Evolutionary conservation across 495 filamentous ascomycete genomes (phyloP), one percentile per base, ranked within the genome.

Genomic region (Lasiosphaeria hispida): DNA sequence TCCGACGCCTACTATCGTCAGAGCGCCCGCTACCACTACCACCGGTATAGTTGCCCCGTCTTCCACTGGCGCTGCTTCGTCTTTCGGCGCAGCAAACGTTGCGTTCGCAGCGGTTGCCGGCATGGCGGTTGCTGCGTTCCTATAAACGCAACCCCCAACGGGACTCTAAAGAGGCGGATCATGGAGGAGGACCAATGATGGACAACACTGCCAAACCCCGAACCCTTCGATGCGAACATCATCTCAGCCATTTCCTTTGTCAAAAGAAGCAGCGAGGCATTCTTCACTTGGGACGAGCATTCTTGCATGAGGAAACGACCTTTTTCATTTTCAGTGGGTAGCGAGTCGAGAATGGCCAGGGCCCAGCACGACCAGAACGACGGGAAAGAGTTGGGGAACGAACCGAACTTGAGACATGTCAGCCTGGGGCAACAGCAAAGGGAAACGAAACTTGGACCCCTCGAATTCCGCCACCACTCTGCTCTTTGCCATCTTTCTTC

Each of bases 161-260:
- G 2, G 19, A 11, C 36, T 23, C 17, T 48, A 48, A 54, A 35
- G 45, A 23, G 14, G 19, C 4, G n/a, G 47, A 62, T 45, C 52
- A 60, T 19, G 53, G 37, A 34, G 34, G 3, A 44, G 39, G 34
- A 42, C 23, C 23, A 30, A 30, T 30, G 23, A 30, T 30, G 38
- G 53, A 10, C 35, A 18, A 13, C 48, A 10, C 61, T 63, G 47
- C 58, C 55, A 60, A 60, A 63, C 52, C 48, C 50, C 69, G 66
- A 72, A 63, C 57, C 65, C 70, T 73, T 69, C 70, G 71, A 76
- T 77, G 75, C 75, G 68, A 73, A 48, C 72, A 74, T 76, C 66
- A 64, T 14, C 60, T 63, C 69, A 65, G 63, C 69, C 60, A 63
- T 75, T 78, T 77, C 71, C 61, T 77, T 73, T 76, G 69, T 73